Base-by-base conservation (phyloP, 179 eudicot genomes). In the Carnegiea gigantea region DNA sequence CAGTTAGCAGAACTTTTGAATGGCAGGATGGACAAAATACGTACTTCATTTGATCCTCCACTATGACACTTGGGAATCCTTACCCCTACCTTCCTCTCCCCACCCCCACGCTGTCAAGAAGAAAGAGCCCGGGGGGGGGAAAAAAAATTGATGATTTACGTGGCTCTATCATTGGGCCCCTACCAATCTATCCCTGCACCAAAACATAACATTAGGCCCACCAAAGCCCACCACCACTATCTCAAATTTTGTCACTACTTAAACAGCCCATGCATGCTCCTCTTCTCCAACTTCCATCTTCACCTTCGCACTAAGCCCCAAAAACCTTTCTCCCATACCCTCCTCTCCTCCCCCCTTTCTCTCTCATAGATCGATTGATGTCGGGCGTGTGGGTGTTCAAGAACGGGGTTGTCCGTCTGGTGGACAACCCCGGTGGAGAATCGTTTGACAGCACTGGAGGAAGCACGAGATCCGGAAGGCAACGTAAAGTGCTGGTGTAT, bases 321-420 rank as follows among this genome's bases (percentile, higher is more conserved):
- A 48, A 48, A 48, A 48, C 13, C 15, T 51, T 51, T 17, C 57
- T 13, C 53, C 12, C 53, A 10, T 48, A 48, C 57, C 57, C 57
- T 51, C 18, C 17, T 1, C 18, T 12, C 57, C 18, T 51, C 57
- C 14, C 17, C 57, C 14, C 57, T 12, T 11, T 9, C 70, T 26
- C 70, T 65, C 70, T 7, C 70, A 17, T 9, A n/a, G 6, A 51
- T 30, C 43, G 2, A 48, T 70, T 43, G 73, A 84, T 87, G 88
- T 87, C 89, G 2, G 89, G 89, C 0, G 89, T 87, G 48, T 87
- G 89, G 89, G 87, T 85, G 81, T 87, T 87, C 84, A 85, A 85
- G 53, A 87, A 87, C 68, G 89, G 89, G 33, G 89, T 87, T 11
- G 83, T 87, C 4, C 84, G 87, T 1, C 86, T 85, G 17, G 87